A percentile compares a stretch with the other conserved stretches of the same genome.
phyloP scores from a whole-genome alignment of 2,329 filamentous ascomycete species.

The Trichophyton schoenleinii region DNA sequence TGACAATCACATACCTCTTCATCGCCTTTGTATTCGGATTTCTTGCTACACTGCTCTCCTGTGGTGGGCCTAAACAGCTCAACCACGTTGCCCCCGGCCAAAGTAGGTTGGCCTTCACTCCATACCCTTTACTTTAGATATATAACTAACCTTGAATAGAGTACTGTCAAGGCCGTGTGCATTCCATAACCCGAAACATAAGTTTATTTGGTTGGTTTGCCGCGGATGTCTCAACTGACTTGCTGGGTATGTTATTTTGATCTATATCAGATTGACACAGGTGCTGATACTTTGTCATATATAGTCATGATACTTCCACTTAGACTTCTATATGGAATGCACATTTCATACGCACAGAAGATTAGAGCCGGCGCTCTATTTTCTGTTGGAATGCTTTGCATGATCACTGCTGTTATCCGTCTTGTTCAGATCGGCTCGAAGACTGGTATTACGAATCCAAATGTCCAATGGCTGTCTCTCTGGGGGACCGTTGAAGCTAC shows the following conservation, averaged over 20 bases:
- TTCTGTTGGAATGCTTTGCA: constrained; percentile 18
- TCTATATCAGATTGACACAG: neutral
- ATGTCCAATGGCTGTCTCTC: constrained; percentile 7
- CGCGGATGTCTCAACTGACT: constrained; percentile 17
- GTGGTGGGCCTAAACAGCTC: constrained; percentile 6
- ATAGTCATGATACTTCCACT: constrained; percentile 24
- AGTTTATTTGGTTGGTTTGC: constrained; percentile 8
- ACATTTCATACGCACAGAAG: constrained; percentile 19
- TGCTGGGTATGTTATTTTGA: constrained; percentile 15
- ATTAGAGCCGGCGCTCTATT: constrained; percentile 20
- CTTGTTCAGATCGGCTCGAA: constrained; percentile 11
- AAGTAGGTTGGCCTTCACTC: neutral
- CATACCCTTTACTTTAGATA: neutral
- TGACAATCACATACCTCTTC: constrained; percentile 3
- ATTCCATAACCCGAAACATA: constrained; percentile 9
- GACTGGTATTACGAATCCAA: constrained; percentile 7
- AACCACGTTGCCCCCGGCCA: neutral
- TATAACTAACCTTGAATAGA: neutral
- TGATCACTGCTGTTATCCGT: constrained; percentile 19
- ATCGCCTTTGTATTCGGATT: constrained; percentile 6
- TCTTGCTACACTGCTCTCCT: constrained; percentile 5
- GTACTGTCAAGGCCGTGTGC: constrained; percentile 1
- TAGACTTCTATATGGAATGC: constrained; percentile 19
- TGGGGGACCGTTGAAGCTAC: constrained; percentile 8
- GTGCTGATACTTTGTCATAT: neutral